These are phyloP conservation scores for Stemphylium vesicarium DNA, from an alignment of 2,329 filamentous ascomycete genomes.

Conservation along the genomic window DNA sequence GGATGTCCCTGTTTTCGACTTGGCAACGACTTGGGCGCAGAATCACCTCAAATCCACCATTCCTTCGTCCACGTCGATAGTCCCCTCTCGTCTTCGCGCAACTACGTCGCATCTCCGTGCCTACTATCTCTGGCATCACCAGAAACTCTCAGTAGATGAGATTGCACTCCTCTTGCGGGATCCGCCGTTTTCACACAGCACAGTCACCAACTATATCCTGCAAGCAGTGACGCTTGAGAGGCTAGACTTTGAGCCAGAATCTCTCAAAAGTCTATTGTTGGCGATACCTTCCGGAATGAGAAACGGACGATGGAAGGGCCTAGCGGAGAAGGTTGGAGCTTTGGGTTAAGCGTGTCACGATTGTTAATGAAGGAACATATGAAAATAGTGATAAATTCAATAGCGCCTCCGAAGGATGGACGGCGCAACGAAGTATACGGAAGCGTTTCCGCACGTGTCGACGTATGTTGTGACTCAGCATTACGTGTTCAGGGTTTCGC, in stretches of 20 bases:
- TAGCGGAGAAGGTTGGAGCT: constrained; percentile 32
- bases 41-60: constrained; percentile 37
- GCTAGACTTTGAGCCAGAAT: constrained; percentile 32
- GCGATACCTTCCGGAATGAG: constrained; percentile 30
- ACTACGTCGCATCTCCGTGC: constrained; percentile 41
- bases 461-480: too few species aligned
- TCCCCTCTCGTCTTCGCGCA: constrained; percentile 36
- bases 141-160: constrained; percentile 28
- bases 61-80: constrained; percentile 25
- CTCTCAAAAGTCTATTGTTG: constrained; percentile 29
- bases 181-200: constrained; percentile 37
- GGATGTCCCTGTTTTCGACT: constrained; percentile 27
- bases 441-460: too few species aligned
- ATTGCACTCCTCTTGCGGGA: constrained; percentile 36
- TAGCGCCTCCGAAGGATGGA: too few species aligned
- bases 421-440: too few species aligned
- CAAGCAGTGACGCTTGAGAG: constrained; percentile 39
- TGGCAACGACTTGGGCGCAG: constrained; percentile 40
- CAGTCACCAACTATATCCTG: constrained; percentile 39
- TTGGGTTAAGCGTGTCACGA: neutral
- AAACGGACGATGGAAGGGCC: constrained; percentile 31
- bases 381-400: too few species aligned
- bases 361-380: neutral
- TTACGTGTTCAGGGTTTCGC: too few species aligned
- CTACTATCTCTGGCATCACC: constrained; percentile 44